A percentile compares a stretch with the other conserved stretches of the same genome.
phyloP scores from a whole-genome alignment of 2,329 filamentous ascomycete species.

The Fusarium ramigenum region DNA sequence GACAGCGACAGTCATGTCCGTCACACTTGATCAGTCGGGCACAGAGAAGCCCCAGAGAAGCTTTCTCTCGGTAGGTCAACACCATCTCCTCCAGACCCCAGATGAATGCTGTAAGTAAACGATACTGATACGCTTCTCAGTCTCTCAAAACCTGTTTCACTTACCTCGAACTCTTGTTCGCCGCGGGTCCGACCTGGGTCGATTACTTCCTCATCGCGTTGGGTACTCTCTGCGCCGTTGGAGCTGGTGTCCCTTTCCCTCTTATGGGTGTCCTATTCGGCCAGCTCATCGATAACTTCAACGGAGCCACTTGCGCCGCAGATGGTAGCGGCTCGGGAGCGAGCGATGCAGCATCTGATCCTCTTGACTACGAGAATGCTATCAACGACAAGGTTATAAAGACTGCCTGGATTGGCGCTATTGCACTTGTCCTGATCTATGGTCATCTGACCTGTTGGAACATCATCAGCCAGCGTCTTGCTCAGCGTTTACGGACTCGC shows the following conservation, averaged over 20 bases:
- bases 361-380: constrained; percentile 49
- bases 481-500: constrained; percentile 67
- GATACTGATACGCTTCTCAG: neutral
- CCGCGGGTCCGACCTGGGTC: constrained; percentile 49
- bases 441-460: constrained; percentile 71
- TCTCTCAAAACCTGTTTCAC: constrained; percentile 19
- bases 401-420: constrained; percentile 68
- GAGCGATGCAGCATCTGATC: constrained; percentile 24
- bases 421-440: constrained; percentile 71
- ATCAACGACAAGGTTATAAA: constrained; percentile 67
- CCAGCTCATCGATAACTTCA: constrained; percentile 69
- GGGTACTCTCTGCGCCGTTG: constrained; percentile 59
- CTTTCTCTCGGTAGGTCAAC: constrained; percentile 23
- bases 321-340: constrained; percentile 12
- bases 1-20: constrained; percentile 18
- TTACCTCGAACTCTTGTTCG: constrained; percentile 55
- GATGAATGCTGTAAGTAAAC: neutral
- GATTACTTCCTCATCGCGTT: constrained; percentile 53
- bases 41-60: constrained; percentile 19
- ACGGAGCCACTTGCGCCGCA: constrained; percentile 61
- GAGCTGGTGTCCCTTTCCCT: constrained; percentile 69
- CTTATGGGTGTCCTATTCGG: constrained; percentile 72
- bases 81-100: neutral
- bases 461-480: constrained; percentile 69
- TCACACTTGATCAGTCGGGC: constrained; percentile 13